Evolutionary conservation across 306 rosid species (phyloP).

Genomic region (Rosa rugosa): DNA sequence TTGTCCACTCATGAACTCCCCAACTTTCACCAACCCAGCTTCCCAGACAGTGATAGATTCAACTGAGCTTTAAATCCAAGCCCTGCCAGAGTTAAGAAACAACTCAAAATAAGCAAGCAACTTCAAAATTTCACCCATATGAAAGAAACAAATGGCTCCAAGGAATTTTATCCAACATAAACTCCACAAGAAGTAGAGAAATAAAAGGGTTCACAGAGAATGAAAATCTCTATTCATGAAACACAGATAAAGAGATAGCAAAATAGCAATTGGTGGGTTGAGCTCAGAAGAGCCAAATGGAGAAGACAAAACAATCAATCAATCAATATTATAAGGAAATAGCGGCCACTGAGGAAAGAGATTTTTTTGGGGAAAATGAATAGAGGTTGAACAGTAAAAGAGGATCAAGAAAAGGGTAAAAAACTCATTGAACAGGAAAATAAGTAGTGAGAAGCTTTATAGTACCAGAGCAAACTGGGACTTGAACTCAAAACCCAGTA

Average conservation of each 20-base stretch:
- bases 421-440: neutral
- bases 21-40: conserved; percentile 23
- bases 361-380: neutral
- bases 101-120: too few relatives aligned
- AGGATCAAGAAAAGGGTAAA: neutral
- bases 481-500: conserved; percentile 2
- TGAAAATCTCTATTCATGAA: neutral
- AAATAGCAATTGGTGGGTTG: neutral
- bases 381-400: neutral
- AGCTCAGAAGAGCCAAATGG: neutral
- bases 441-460: neutral
- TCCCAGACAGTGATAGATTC: conserved; percentile 1
- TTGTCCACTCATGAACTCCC: conserved; percentile 24
- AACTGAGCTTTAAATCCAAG: conserved; percentile 15
- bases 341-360: neutral
- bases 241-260: neutral
- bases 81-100: conserved; percentile 10
- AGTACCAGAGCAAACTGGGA: neutral
- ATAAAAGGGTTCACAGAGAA: neutral
- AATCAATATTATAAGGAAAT: neutral
- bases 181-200: neutral
- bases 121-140: neutral
- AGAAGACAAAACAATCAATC: neutral
- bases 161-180: neutral
- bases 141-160: neutral